Evolutionary conservation across 1,284 basidiomycete species (phyloP).

Genomic region (Ustilago nuda): DNA sequence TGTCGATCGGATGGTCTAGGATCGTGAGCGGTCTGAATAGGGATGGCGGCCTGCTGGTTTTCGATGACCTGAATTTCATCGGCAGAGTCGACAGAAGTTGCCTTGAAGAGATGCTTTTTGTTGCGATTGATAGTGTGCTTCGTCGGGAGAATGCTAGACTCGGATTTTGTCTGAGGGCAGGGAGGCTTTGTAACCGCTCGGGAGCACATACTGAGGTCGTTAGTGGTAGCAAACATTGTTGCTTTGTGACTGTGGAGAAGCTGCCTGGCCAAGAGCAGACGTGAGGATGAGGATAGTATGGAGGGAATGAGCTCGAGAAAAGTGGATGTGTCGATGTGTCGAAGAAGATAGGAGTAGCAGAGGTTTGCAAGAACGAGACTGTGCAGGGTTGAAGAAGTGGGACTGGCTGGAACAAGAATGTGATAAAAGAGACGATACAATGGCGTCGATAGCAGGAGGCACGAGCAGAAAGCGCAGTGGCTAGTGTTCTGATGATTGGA

Average conservation of each 20-base stretch:
- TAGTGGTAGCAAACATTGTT: conserved; percentile 29
- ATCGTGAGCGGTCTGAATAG: conserved; percentile 16
- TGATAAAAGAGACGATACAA: background rate
- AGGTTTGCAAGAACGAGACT: background rate
- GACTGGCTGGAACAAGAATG: background rate
- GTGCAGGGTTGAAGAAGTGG: background rate
- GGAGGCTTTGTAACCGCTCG: background rate
- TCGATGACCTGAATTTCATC: conserved; percentile 47
- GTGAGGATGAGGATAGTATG: background rate
- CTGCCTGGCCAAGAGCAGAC: background rate
- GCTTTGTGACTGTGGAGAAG: background rate
- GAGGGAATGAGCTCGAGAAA: background rate
- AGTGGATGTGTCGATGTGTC: background rate
- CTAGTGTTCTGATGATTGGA: background rate
- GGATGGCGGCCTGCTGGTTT: conserved; percentile 33
- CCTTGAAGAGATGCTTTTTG: background rate
- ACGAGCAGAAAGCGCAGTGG: background rate
- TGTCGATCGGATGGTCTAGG: conserved; percentile 26
- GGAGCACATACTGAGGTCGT: conserved; percentile 18
- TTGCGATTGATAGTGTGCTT: background rate
- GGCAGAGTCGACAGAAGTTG: conserved; percentile 7
- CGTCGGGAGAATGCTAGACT: background rate
- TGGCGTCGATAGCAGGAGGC: background rate
- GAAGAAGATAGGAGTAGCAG: background rate
- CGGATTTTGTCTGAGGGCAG: background rate